Evolutionary conservation across 2,329 filamentous ascomycete species (phyloP).

Genomic region (Fusarium fracticaudum): DNA sequence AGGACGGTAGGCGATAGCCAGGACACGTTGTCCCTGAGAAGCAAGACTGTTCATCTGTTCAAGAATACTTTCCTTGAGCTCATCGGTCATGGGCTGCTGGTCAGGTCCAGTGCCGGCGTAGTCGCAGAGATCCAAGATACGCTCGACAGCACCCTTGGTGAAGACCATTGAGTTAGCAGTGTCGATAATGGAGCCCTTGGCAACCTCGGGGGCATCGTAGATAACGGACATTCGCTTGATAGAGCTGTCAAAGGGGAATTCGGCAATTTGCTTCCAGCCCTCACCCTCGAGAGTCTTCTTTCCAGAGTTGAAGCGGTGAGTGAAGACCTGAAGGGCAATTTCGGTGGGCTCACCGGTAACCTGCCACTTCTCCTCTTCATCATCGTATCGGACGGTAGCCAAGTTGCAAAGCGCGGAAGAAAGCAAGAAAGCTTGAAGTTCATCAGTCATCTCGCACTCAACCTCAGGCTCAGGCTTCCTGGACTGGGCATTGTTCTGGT

Average conservation of each 20-base stretch:
- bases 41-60: constrained; percentile 68
- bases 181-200: constrained; percentile 51
- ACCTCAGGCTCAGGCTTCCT: constrained; percentile 44
- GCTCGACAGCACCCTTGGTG: constrained; percentile 71
- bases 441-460: constrained; percentile 59
- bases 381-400: constrained; percentile 65
- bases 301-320: constrained; percentile 71
- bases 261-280: constrained; percentile 72
- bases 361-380: constrained; percentile 68
- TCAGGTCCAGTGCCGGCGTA: constrained; percentile 55
- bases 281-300: constrained; percentile 61
- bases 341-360: constrained; percentile 78
- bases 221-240: constrained; percentile 85
- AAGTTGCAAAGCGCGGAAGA: constrained; percentile 73
- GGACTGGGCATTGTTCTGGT: constrained; percentile 45
- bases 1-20: constrained; percentile 74
- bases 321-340: constrained; percentile 79
- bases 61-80: constrained; percentile 60
- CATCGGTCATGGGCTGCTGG: constrained; percentile 59
- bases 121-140: constrained; percentile 66
- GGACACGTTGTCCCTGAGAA: constrained; percentile 75
- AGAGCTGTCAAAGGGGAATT: constrained; percentile 82
- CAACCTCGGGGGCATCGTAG: constrained; percentile 62
- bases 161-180: constrained; percentile 62
- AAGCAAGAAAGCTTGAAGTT: constrained; percentile 62